Evolutionary conservation across 148 eudicot genomes (phyloP).

Genomic region (Cornus suecica): DNA sequence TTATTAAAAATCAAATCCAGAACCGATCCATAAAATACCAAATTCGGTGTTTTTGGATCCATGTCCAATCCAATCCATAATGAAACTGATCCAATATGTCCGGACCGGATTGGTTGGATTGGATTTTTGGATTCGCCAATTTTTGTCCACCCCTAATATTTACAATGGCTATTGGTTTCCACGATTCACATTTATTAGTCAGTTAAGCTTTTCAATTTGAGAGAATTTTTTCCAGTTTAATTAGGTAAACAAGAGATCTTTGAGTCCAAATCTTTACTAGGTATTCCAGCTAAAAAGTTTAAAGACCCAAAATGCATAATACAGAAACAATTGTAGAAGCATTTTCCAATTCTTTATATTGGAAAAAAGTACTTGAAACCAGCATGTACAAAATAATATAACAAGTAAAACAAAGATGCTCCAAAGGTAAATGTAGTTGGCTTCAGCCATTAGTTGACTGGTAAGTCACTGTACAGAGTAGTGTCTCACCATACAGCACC

Average conservation of each 20-base stretch:
- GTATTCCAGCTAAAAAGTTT: not conserved
- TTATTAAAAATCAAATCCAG: no score
- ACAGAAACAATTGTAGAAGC: slow-evolving; percentile 7
- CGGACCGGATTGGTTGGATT: no score
- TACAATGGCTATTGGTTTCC: no score
- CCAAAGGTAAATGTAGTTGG: not conserved
- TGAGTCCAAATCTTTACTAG: not conserved
- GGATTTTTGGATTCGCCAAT: no score
- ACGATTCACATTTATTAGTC: no score
- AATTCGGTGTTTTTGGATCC: no score
- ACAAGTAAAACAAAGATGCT: not conserved
- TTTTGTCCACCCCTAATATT: no score
- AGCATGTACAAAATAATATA: not conserved
- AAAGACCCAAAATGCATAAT: not conserved
- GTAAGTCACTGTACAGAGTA: not conserved
- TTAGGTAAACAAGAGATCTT: no score
- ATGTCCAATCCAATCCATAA: no score
- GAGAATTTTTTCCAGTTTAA: not conserved
- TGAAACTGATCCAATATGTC: no score
- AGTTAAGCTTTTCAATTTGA: not conserved
- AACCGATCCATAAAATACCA: no score
- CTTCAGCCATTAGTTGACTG: not conserved
- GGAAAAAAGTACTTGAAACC: not conserved
- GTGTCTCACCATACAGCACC: not conserved
- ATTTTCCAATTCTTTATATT: not conserved